Evolutionary conservation across 306 rosid species (phyloP).

Genomic region (Echinosophora koreensis): DNA sequence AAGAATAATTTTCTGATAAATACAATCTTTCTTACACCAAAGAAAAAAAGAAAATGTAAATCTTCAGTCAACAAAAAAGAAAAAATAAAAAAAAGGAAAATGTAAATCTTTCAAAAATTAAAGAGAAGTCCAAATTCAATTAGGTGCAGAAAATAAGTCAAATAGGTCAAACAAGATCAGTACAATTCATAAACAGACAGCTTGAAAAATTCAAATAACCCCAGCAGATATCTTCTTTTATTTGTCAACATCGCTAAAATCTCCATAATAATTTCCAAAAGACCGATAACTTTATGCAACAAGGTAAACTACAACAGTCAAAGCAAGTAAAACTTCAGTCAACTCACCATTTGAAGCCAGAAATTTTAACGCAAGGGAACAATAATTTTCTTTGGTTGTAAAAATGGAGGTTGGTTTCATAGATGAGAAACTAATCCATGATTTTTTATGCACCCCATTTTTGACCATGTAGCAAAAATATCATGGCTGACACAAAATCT

Average conservation of each 20-base stretch:
- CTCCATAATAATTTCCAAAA: background rate
- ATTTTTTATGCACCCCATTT: too few species aligned
- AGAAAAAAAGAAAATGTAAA: too few species aligned
- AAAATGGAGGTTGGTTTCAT: too few species aligned
- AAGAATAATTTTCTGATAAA: background rate
- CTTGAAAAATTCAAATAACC: background rate
- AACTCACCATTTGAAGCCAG: background rate
- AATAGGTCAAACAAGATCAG: background rate
- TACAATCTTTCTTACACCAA: too few species aligned
- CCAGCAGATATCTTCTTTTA: background rate
- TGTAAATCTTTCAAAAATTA: background rate
- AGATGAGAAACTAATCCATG: too few species aligned
- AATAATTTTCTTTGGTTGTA: too few species aligned
- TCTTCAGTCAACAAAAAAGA: too few species aligned
- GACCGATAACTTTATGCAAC: slow-evolving; percentile 14
- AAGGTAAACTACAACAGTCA: slow-evolving; percentile 5
- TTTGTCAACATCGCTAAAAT: slow-evolving; percentile 7
- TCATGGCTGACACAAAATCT: slow-evolving; percentile 5
- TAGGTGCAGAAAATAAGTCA: background rate
- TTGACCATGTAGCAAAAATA: too few species aligned
- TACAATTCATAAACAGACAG: background rate
- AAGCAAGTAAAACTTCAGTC: slow-evolving; percentile 26
- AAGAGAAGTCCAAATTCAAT: background rate
- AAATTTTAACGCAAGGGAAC: background rate
- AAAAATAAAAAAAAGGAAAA: background rate